Evolutionary conservation across 1,139 yeast species (phyloP).

Genomic region (Geotrichum reessii): DNA sequence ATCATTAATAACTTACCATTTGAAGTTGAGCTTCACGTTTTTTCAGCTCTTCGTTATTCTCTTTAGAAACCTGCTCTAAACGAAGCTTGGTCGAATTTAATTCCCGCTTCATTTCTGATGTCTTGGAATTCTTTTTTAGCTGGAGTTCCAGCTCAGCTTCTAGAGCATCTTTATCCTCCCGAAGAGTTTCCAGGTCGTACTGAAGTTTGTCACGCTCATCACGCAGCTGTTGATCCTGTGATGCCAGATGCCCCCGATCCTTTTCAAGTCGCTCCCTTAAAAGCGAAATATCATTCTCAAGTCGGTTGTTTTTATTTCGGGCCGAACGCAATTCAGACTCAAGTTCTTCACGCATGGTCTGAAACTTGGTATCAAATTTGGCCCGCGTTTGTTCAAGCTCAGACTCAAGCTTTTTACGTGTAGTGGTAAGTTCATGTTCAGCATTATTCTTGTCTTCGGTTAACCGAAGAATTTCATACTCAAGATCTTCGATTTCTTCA

Average conservation of each 20-base stretch:
- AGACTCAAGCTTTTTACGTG: neutral
- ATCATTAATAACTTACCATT: neutral
- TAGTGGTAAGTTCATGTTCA: neutral
- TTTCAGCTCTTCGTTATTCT: slow-evolving; percentile 17
- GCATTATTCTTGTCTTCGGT: neutral
- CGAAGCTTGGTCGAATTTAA: slow-evolving; percentile 19
- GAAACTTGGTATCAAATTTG: neutral
- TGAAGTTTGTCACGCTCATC: neutral
- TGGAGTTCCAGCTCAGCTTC: slow-evolving; percentile 8
- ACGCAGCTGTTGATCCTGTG: neutral
- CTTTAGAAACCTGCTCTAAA: slow-evolving; percentile 21
- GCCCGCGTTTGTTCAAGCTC: neutral
- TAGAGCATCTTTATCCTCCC: neutral
- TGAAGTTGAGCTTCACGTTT: neutral
- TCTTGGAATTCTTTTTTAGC: slow-evolving; percentile 21
- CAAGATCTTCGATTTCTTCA: slow-evolving; percentile 9
- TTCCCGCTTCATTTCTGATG: neutral
- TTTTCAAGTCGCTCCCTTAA: neutral
- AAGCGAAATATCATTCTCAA: neutral
- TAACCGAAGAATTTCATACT: neutral
- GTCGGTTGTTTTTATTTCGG: neutral
- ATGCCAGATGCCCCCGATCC: neutral
- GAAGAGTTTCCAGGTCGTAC: neutral
- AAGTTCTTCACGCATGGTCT: neutral
- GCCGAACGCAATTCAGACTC: neutral